Conservation (phyloP, 805 yeast species). For the Pachysolen tannophilus region DNA sequence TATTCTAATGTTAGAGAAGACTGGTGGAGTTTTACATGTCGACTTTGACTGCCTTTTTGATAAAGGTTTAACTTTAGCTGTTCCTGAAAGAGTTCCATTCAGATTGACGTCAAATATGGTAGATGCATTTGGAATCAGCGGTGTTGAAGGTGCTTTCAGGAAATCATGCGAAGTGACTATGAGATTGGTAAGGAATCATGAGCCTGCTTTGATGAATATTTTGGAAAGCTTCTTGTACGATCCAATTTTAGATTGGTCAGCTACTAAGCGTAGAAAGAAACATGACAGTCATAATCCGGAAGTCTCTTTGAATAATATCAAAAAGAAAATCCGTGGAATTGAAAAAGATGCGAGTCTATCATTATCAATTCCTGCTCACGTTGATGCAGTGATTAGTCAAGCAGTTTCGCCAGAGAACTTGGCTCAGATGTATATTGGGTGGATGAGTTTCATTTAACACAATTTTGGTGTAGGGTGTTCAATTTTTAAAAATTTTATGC, state of each 20-base stretch:
- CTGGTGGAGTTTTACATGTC: constrained; percentile 83
- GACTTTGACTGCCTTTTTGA: constrained; percentile 97
- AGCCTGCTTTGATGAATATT: constrained; percentile 79
- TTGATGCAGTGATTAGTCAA: constrained; percentile 77
- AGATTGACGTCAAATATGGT: constrained; percentile 81
- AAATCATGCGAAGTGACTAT: constrained; percentile 81
- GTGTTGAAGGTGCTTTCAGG: constrained; percentile 86
- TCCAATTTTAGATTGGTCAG: constrained; percentile 76
- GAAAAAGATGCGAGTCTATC: constrained; percentile 77
- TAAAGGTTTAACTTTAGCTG: constrained; percentile 60
- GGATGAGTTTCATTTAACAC: constrained; percentile 43
- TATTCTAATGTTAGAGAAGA: constrained; percentile 59
- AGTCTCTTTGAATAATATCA: constrained; percentile 59
- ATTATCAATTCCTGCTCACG: constrained; percentile 87
- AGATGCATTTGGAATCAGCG: constrained; percentile 80
- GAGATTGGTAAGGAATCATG: constrained; percentile 63
- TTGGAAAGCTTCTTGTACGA: constrained; percentile 90
- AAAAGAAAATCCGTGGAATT: constrained; percentile 79
- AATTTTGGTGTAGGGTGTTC: not conserved
- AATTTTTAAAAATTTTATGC: not conserved
- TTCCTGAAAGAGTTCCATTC: constrained; percentile 94
- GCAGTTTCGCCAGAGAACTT: constrained; percentile 68
- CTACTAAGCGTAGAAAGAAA: constrained; percentile 29
- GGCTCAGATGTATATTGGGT: constrained; percentile 87
- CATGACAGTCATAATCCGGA: constrained; percentile 40